Percentiles rank a stretch among this genome's conserved stretches.
Evolutionary conservation across 306 rosid species (phyloP).

Genomic region (Castanopsis chinensis): DNA sequence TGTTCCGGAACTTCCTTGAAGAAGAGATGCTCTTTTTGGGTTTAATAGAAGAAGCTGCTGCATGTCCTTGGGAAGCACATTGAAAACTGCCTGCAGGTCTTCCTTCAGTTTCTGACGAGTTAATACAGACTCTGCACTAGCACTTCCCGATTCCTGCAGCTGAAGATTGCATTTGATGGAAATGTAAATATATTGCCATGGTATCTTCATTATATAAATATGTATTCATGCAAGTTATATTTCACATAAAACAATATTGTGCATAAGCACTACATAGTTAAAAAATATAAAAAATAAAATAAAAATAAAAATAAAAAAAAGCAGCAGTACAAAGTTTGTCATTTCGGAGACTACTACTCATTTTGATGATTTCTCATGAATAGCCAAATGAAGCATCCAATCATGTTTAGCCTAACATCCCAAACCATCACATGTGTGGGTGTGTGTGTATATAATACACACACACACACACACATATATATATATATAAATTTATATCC

Average conservation of each 20-base stretch:
- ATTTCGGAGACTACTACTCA: too few species aligned
- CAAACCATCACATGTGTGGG: not conserved
- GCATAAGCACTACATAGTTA: not conserved
- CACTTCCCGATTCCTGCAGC: conserved; percentile 67
- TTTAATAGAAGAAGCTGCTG: conserved; percentile 78
- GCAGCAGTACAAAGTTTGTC: not conserved
- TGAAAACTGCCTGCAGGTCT: conserved; percentile 61
- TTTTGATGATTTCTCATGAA: not conserved
- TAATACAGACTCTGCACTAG: conserved; percentile 36
- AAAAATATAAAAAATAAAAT: too few species aligned
- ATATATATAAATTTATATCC: not conserved
- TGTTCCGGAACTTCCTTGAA: conserved; percentile 45
- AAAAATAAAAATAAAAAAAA: not conserved
- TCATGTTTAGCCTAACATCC: not conserved
- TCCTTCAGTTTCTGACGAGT: conserved; percentile 54
- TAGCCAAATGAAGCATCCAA: not conserved
- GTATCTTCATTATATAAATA: conserved; percentile 13
- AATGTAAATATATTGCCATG: conserved; percentile 21
- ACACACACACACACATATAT: too few species aligned
- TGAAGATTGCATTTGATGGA: conserved; percentile 32
- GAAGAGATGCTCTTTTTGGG: conserved; percentile 72
- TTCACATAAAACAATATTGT: not conserved
- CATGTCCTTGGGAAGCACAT: conserved; percentile 75
- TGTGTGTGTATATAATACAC: too few species aligned
- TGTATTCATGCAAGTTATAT: not conserved